Conservation (phyloP, 2,329 filamentous ascomycete genomes). For the Coniochaeta sp. region DNA sequence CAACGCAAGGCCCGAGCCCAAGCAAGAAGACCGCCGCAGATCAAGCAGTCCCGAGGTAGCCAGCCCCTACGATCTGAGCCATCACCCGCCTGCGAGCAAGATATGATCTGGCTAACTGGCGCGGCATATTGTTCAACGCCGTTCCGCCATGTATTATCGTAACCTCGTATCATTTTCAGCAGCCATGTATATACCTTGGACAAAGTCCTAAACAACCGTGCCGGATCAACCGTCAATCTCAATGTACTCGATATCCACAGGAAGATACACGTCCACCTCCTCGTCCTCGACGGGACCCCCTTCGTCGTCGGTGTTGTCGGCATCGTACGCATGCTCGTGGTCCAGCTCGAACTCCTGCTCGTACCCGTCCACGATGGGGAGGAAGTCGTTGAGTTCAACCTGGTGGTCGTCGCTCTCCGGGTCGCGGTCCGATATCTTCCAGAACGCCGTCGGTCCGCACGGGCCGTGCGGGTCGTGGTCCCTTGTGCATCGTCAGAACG, state of each 20-base stretch:
- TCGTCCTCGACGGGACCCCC: slow-evolving; percentile 3
- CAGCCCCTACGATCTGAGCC: no score
- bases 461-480: slow-evolving; percentile 63
- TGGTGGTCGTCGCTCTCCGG: slow-evolving; percentile 19
- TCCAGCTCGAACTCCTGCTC: slow-evolving; percentile 9
- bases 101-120: no score
- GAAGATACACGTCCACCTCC: slow-evolving; percentile 10
- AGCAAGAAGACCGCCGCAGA: no score
- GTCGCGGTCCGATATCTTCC: slow-evolving; percentile 57
- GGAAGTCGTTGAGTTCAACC: slow-evolving; percentile 16
- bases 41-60: no score
- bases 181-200: no score
- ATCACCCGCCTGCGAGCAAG: no score
- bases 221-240: slow-evolving; percentile 4
- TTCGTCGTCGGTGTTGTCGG: slow-evolving; percentile 1
- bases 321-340: slow-evolving; percentile 1
- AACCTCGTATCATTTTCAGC: no score
- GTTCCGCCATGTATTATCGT: no score
- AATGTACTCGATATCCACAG: slow-evolving; percentile 15
- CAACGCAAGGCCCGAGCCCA: no score
- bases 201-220: background rate
- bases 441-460: slow-evolving; percentile 68
- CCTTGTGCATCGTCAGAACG: slow-evolving; percentile 24
- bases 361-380: slow-evolving; percentile 10
- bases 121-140: no score